Percentiles rank a stretch among this genome's conserved stretches.
These are phyloP conservation scores for Cyanidiococcus yangmingshanensis DNA, from an alignment of 23 red algal species.

Conservation along the genomic window DNA sequence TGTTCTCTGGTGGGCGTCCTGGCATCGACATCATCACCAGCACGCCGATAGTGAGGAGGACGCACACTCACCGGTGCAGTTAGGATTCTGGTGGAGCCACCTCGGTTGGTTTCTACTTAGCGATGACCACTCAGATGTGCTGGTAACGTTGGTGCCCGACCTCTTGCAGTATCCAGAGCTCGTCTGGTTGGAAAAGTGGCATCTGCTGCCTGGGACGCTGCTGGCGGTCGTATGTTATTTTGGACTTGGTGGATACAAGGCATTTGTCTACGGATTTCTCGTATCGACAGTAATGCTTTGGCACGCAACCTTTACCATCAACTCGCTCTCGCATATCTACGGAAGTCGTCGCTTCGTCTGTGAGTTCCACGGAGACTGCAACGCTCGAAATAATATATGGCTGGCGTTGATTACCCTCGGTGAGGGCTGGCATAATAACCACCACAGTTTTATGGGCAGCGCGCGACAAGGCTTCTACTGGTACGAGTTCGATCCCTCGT, in stretches of 20 bases:
- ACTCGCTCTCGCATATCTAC: slow-evolving; percentile 36
- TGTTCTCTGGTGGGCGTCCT: slow-evolving; percentile 38
- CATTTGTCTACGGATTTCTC: slow-evolving; percentile 32
- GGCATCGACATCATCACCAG: slow-evolving; percentile 42
- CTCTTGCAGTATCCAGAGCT: slow-evolving; percentile 28
- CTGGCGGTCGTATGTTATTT: slow-evolving; percentile 23
- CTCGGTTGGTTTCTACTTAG: slow-evolving; percentile 37
- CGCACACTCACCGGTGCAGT: slow-evolving; percentile 26
- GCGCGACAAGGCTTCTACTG: slow-evolving; percentile 37
- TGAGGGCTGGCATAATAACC: slow-evolving; percentile 52
- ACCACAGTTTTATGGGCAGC: slow-evolving; percentile 33
- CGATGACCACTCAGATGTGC: slow-evolving; percentile 13
- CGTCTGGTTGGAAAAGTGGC: slow-evolving; percentile 13
- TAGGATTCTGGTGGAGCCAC: slow-evolving; percentile 44
- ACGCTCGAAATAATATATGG: slow-evolving; percentile 25
- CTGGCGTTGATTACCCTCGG: slow-evolving; percentile 34
- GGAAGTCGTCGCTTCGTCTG: slow-evolving; percentile 24
- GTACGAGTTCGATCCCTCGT: slow-evolving; percentile 34
- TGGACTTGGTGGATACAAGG: slow-evolving; percentile 24
- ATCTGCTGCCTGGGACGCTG: slow-evolving; percentile 13
- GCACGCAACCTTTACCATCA: slow-evolving; percentile 44
- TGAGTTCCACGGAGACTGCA: slow-evolving; percentile 26
- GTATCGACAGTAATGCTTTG: slow-evolving; percentile 24
- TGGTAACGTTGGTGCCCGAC: slow-evolving; percentile 18
- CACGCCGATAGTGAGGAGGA: slow-evolving; percentile 30